Evolutionary conservation across 805 yeast species (phyloP).

Genomic region (Saccharomycopsis selenospora): DNA sequence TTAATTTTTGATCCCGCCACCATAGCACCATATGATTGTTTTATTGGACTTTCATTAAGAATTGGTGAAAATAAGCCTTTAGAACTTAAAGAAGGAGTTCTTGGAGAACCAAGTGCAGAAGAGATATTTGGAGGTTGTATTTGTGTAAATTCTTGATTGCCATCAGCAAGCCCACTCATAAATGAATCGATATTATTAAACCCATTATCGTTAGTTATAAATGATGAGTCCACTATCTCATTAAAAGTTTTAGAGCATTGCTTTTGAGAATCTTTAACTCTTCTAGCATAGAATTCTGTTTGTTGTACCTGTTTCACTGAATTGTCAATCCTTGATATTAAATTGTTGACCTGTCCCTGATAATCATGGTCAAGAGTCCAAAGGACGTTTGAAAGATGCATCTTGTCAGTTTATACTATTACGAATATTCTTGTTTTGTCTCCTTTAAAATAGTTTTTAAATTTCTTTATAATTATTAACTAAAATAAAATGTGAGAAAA

Average conservation of each 20-base stretch:
- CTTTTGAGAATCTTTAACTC: slow-evolving; percentile 7
- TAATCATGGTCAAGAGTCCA: slow-evolving; percentile 17
- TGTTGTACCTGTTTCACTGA: slow-evolving; percentile 15
- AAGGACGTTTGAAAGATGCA: slow-evolving; percentile 15
- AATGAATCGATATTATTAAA: slow-evolving; percentile 10
- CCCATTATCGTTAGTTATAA: slow-evolving; percentile 8
- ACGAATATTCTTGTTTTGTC: too few relatives aligned
- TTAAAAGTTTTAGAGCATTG: slow-evolving; percentile 1
- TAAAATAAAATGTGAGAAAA: too few relatives aligned
- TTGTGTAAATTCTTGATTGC: background rate
- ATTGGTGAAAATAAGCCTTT: background rate
- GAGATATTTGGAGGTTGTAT: background rate
- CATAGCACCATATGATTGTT: background rate
- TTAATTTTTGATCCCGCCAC: slow-evolving; percentile 9
- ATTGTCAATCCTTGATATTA: slow-evolving; percentile 1
- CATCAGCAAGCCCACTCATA: too few relatives aligned
- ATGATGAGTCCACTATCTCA: slow-evolving; percentile 16
- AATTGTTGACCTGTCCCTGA: slow-evolving; percentile 8
- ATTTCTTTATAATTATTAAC: too few relatives aligned
- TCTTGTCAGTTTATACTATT: too few relatives aligned
- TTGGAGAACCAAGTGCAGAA: background rate
- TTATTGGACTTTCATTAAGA: background rate
- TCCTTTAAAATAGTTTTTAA: too few relatives aligned
- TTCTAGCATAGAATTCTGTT: slow-evolving; percentile 7
- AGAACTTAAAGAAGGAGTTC: too few relatives aligned